Evolutionary conservation across 2,329 filamentous ascomycete genomes (phyloP).

Genomic region (Fusarium annulatum): DNA sequence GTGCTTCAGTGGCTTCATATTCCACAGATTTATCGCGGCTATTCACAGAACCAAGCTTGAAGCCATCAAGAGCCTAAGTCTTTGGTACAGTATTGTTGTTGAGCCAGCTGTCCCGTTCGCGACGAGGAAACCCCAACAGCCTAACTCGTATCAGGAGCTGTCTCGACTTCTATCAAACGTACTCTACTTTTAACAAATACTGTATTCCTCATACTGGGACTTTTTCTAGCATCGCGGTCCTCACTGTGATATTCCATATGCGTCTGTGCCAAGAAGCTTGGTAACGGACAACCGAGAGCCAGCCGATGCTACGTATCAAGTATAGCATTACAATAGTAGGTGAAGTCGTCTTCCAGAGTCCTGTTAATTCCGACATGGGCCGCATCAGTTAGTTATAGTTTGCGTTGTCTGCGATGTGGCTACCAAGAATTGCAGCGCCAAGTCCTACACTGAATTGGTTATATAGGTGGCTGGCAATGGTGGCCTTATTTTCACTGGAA

Average conservation of each 20-base stretch:
- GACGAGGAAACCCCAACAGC: too few relatives aligned
- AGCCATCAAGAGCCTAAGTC: neutral
- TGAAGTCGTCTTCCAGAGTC: too few relatives aligned
- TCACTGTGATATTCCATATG: neutral
- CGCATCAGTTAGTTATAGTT: neutral
- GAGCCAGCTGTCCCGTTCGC: neutral
- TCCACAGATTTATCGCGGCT: neutral
- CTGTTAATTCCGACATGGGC: fast-evolving
- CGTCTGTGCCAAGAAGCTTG: neutral
- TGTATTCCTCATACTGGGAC: fast-evolving
- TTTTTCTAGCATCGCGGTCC: neutral
- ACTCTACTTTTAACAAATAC: neutral
- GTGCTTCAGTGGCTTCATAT: neutral
- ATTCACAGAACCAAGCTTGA: neutral
- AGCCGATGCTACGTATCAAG: too few relatives aligned
- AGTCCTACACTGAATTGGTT: neutral
- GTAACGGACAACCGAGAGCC: neutral
- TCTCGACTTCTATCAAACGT: neutral
- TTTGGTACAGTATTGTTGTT: neutral
- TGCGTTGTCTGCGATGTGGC: neutral
- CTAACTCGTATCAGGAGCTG: neutral
- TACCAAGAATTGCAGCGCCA: neutral
- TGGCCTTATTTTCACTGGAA: fast-evolving
- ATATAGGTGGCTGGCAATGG: fast-evolving
- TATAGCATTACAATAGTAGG: neutral